Evolutionary conservation across 2,329 filamentous ascomycete genomes (phyloP).

Genomic region (Penicillium aurantiogriseum): DNA sequence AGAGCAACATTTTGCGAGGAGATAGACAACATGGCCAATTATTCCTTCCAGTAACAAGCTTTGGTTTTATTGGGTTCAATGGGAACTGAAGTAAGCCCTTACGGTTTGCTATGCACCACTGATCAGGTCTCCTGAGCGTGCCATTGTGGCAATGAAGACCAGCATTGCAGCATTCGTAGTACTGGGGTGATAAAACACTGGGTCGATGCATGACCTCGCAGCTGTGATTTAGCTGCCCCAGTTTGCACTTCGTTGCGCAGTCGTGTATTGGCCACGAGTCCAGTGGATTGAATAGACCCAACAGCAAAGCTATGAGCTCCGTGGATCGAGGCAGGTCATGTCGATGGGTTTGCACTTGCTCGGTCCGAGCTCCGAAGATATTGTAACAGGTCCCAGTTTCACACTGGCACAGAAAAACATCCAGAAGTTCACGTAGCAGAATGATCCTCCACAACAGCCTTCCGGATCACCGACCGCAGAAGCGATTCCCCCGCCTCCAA

Average conservation of each 20-base stretch:
- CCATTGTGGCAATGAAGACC: background rate
- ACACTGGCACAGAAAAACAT: background rate
- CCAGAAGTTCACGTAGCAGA: conserved; percentile 14
- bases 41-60: background rate
- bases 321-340: background rate
- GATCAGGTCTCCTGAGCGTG: background rate
- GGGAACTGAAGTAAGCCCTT: background rate
- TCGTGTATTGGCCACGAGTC: background rate
- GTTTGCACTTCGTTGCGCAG: background rate
- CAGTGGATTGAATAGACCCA: background rate
- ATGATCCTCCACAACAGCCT: conserved; percentile 26
- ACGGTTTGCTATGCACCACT: background rate
- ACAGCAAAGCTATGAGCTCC: background rate
- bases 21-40: background rate
- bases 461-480: conserved; percentile 32
- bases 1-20: background rate
- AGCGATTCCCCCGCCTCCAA: conserved; percentile 35
- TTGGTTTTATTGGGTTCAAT: background rate
- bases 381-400: background rate
- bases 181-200: no score
- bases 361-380: background rate
- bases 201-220: no score
- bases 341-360: background rate
- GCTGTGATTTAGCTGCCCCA: background rate
- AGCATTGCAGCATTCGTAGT: background rate